phyloP scores from a whole-genome alignment of 2,329 filamentous ascomycete species.

The Metarhizium humberi region DNA sequence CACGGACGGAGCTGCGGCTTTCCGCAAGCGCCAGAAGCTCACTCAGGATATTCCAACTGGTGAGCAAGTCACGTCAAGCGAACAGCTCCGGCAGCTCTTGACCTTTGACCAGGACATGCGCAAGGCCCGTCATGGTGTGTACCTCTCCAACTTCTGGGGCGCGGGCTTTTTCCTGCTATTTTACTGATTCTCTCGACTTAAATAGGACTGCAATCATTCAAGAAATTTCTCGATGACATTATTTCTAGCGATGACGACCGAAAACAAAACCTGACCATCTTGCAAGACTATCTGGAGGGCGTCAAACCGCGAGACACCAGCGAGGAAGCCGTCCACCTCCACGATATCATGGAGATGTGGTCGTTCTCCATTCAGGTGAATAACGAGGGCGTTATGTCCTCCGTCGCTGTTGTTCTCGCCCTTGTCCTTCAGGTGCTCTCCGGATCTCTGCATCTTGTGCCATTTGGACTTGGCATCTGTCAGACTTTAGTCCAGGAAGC shows the following conservation, averaged over 20 bases:
- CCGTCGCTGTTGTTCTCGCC: slow-evolving; percentile 71
- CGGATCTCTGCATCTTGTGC: slow-evolving; percentile 60
- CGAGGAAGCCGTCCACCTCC: slow-evolving; percentile 52
- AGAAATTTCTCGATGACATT: slow-evolving; percentile 60
- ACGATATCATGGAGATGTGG: slow-evolving; percentile 83
- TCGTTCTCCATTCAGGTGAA: slow-evolving; percentile 70
- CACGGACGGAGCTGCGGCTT: slow-evolving; percentile 29
- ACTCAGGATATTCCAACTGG: slow-evolving; percentile 47
- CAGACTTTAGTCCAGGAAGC: slow-evolving; percentile 72
- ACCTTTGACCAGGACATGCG: slow-evolving; percentile 61
- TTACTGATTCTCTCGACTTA: background rate
- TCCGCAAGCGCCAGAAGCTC: slow-evolving; percentile 47
- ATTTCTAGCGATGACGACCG: slow-evolving; percentile 36
- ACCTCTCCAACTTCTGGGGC: background rate
- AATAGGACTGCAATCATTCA: slow-evolving; percentile 58
- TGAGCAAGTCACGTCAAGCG: slow-evolving; percentile 52
- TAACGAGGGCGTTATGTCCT: slow-evolving; percentile 72
- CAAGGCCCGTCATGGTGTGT: slow-evolving; percentile 55
- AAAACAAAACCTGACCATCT: slow-evolving; percentile 41
- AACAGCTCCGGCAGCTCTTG: slow-evolving; percentile 60
- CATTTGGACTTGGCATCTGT: slow-evolving; percentile 69
- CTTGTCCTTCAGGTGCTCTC: slow-evolving; percentile 74
- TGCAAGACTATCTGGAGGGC: slow-evolving; percentile 59
- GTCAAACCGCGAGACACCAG: slow-evolving; percentile 36
- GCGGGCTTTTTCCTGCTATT: background rate